A percentile compares a stretch with the other conserved stretches of the same genome.
Evolutionary conservation across 305 asterid species (phyloP).

Genomic region (Fraxinus angustifolia): DNA sequence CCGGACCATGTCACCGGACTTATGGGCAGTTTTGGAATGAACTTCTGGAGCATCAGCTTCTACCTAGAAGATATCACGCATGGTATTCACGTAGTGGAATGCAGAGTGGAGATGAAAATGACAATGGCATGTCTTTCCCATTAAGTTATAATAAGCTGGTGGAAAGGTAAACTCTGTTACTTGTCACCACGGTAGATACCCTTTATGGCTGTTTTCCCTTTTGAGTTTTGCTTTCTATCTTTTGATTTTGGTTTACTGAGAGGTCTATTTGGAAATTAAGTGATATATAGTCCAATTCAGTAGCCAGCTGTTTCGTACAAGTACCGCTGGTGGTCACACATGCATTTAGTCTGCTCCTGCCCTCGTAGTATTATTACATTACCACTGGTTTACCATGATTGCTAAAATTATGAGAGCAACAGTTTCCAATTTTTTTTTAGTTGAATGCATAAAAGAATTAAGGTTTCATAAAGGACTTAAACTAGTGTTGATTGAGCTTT

Average conservation of each 20-base stretch:
- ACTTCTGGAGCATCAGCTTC: conserved; percentile 93
- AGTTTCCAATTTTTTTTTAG: not conserved
- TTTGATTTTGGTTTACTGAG: not conserved
- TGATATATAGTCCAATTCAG: not conserved
- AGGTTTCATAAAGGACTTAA: not conserved
- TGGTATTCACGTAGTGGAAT: conserved; percentile 88
- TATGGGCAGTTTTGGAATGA: conserved; percentile 95
- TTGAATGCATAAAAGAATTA: not conserved
- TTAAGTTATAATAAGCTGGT: conserved; percentile 71
- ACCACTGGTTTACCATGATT: not conserved
- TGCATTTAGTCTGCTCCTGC: not conserved
- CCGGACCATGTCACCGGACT: conserved; percentile 93
- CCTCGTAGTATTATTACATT: not conserved
- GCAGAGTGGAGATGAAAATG: conserved; percentile 78
- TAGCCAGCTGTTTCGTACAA: not conserved
- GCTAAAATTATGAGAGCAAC: not conserved
- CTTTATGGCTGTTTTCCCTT: conserved; percentile 5
- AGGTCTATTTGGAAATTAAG: not conserved
- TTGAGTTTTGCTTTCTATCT: not conserved
- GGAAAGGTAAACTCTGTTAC: conserved; percentile 56
- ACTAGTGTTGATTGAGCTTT: not conserved
- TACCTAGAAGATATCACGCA: conserved; percentile 96
- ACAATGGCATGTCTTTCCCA: conserved; percentile 88
- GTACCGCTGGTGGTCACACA: not conserved
- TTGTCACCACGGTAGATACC: not conserved